Conservation (phyloP, 805 yeast species). For the Wickerhamomyces canadensis region DNA sequence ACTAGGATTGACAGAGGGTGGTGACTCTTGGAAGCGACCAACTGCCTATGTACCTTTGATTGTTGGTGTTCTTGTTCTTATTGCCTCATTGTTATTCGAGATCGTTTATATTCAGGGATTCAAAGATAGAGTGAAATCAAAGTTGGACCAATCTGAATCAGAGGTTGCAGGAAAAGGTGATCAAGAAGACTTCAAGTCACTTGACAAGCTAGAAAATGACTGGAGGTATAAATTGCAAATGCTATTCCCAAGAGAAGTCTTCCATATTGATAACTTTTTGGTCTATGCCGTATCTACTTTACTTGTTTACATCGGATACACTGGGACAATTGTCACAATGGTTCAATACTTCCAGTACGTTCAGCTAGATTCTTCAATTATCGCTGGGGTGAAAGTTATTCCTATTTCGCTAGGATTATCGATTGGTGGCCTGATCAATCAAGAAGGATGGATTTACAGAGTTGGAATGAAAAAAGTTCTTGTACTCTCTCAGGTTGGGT, state of each 20-base stretch:
- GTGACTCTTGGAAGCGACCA: slow-evolving; percentile 36
- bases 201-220: slow-evolving; percentile 2
- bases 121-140: slow-evolving; percentile 7
- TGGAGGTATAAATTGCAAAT: slow-evolving; percentile 17
- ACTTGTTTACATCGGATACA: slow-evolving; percentile 17
- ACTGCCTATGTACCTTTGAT: slow-evolving; percentile 36
- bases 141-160: slow-evolving; percentile 4
- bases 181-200: background rate
- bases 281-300: slow-evolving; percentile 19
- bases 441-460: slow-evolving; percentile 13
- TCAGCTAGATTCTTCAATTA: slow-evolving; percentile 26
- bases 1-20: slow-evolving; percentile 41
- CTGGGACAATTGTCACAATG: slow-evolving; percentile 16
- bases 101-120: slow-evolving; percentile 14
- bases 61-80: slow-evolving; percentile 30
- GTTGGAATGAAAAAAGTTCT: slow-evolving; percentile 21
- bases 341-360: slow-evolving; percentile 25
- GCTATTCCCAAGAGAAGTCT: slow-evolving; percentile 25
- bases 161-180: background rate
- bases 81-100: slow-evolving; percentile 28
- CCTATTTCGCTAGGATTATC: slow-evolving; percentile 29
- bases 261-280: slow-evolving; percentile 23
- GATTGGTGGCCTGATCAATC: slow-evolving; percentile 24
- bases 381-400: slow-evolving; percentile 32
- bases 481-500: slow-evolving; percentile 11